Conservation (phyloP, 352 stramenopile species). For the Pythium myriotylum region DNA sequence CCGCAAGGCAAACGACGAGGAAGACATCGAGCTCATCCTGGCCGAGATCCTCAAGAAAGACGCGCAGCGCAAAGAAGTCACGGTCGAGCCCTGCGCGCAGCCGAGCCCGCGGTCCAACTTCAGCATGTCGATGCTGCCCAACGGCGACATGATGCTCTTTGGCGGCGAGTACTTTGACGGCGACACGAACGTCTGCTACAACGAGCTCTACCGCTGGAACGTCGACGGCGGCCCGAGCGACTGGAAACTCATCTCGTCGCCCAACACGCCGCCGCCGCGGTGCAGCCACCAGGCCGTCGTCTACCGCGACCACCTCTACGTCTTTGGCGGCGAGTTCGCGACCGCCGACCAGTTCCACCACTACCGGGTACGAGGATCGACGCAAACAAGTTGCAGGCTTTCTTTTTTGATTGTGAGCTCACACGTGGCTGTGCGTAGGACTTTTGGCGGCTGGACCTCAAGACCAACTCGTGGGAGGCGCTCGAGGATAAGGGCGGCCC, state of each 20-base stretch:
- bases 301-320: conserved; percentile 95
- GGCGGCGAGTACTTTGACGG: conserved; percentile 98
- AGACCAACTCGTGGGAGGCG: conserved; percentile 94
- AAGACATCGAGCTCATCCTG: conserved; percentile 83
- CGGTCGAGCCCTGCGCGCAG: conserved; percentile 51
- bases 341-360: conserved; percentile 98
- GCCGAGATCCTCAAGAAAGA: conserved; percentile 84
- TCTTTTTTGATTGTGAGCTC: too few relatives aligned
- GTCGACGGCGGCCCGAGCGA: conserved; percentile 59
- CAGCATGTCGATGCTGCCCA: conserved; percentile 68
- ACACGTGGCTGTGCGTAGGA: conserved; percentile 46
- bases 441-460: conserved; percentile 91
- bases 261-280: conserved; percentile 87
- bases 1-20: conserved; percentile 72
- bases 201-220: conserved; percentile 96
- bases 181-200: conserved; percentile 95
- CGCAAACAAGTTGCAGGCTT: not conserved
- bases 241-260: conserved; percentile 91
- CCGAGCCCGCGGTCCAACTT: conserved; percentile 80
- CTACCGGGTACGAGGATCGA: conserved; percentile 73
- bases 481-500: conserved; percentile 84
- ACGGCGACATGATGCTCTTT: conserved; percentile 92
- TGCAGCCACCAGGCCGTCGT: conserved; percentile 96
- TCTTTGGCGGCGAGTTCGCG: conserved; percentile 97
- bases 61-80: conserved; percentile 65